Conservation (phyloP, 2,329 filamentous ascomycete genomes). For the Dactylella cylindrospora region DNA sequence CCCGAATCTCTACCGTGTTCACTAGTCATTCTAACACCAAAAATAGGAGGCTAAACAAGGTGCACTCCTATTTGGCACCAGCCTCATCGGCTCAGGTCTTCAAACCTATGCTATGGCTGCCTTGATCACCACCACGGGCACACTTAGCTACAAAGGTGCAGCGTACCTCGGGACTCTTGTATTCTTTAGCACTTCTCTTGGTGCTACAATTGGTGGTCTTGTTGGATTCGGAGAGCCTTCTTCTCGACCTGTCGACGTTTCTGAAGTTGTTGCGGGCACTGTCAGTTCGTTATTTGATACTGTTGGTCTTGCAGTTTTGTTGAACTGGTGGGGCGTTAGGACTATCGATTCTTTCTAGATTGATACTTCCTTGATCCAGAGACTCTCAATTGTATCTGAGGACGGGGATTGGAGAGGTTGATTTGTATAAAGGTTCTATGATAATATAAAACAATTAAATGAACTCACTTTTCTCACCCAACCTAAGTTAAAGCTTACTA, state of each 20-base stretch:
- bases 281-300: constrained; percentile 38
- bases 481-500: too few relatives aligned
- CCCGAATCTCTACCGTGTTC: not conserved
- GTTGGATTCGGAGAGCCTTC: constrained; percentile 34
- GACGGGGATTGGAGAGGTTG: too few relatives aligned
- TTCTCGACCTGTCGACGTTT: constrained; percentile 19
- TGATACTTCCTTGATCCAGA: too few relatives aligned
- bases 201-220: constrained; percentile 32
- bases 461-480: too few relatives aligned
- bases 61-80: constrained; percentile 85
- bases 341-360: constrained; percentile 40
- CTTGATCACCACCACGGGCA: constrained; percentile 90
- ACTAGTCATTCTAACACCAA: not conserved
- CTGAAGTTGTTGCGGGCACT: constrained; percentile 36
- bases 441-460: too few relatives aligned
- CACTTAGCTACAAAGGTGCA: constrained; percentile 93
- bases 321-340: constrained; percentile 44
- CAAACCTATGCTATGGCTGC: constrained; percentile 89
- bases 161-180: constrained; percentile 69
- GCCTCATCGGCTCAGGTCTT: constrained; percentile 80
- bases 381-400: too few relatives aligned
- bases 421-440: too few relatives aligned
- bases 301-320: constrained; percentile 34
- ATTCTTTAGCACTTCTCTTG: constrained; percentile 25
- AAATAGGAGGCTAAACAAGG: constrained; percentile 74